Evolutionary conservation across 2,329 filamentous ascomycete species (phyloP), one percentile per base, ranked within the genome.

Genomic region (Diaporthe sp.): DNA sequence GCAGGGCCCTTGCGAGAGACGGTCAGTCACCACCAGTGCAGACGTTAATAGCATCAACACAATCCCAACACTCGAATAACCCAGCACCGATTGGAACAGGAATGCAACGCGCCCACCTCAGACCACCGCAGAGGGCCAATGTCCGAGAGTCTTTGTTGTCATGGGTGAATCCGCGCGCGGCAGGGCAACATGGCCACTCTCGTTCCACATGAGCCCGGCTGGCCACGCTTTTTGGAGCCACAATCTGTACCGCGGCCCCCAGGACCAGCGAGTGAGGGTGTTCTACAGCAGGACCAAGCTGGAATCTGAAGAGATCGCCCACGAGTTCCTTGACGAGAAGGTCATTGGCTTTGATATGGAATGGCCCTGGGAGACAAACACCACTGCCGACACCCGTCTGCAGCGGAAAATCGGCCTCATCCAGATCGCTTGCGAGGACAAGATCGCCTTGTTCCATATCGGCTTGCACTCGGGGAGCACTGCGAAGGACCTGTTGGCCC

Each of bases 261-360:
- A 79, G 2, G 76, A 76, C 59, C 81, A 84, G n/a, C 88, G 86
- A 66, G 90, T 94, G 65, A 89, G 88, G 73, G 90, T 97, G 0
- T 91, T 96, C 79, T 98, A 98, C 82, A 97, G 95, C 85, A 91
- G 86, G 61, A 93, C 87, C 73, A 89, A 88, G 61, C 85, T 90
- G 50, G 90, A 90, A 5, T 93, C 93, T 25, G 94, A 98, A 81
- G 83, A 85, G 7, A 88, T 94, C 15, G 87, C 91, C 75, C 85
- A 89, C 71, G 88, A 93, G 72, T 98, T 98, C 78, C 80, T 92
- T 47, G 77, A 88, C 44, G 91, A 97, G 79, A 86, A 90, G 51
- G 84, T 97, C 1, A 81, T 98, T n/a, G 96, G 96, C 0, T 95
- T 98, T 75, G 96, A 98, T 79, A 88, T 98, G 77, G 96, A 98